Conservation (phyloP, 2,329 filamentous ascomycete species). For the Trichophaea hybrida region DNA sequence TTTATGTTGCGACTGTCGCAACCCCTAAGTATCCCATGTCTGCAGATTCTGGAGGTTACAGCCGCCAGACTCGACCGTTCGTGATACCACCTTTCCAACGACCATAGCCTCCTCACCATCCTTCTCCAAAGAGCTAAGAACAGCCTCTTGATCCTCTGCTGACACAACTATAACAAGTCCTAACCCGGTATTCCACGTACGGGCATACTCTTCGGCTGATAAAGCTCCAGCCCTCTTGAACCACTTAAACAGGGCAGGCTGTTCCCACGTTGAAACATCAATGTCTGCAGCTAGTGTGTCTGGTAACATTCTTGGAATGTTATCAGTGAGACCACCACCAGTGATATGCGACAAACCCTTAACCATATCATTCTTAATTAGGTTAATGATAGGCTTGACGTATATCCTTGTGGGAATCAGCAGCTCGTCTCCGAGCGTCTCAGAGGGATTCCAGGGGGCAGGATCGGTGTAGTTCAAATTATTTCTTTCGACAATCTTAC, state of each 20-base stretch:
- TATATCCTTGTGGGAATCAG: conserved; percentile 89
- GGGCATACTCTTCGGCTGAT: conserved; percentile 62
- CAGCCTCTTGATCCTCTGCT: conserved; percentile 45
- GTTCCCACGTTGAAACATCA: conserved; percentile 58
- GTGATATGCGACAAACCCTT: conserved; percentile 97
- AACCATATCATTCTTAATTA: conserved; percentile 47
- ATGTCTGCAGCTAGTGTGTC: conserved; percentile 62
- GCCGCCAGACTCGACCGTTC: conserved; percentile 29
- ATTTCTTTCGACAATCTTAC: conserved; percentile 65
- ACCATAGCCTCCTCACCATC: conserved; percentile 63
- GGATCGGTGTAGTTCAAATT: conserved; percentile 55
- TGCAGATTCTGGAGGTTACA: conserved; percentile 23
- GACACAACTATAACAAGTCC: conserved; percentile 85
- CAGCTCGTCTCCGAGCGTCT: conserved; percentile 57
- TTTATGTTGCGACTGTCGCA: too few relatives aligned
- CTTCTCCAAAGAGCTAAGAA: conserved; percentile 46
- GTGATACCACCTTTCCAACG: conserved; percentile 55
- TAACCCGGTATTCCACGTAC: conserved; percentile 87
- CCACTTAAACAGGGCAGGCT: conserved; percentile 75
- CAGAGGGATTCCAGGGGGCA: conserved; percentile 57
- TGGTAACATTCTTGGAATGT: conserved; percentile 88
- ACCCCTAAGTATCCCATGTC: conserved; percentile 14
- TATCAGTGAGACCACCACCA: conserved; percentile 81
- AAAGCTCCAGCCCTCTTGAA: conserved; percentile 62
- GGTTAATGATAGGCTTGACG: conserved; percentile 62